Percentiles rank a stretch among this genome's conserved stretches.
Evolutionary conservation across 805 yeast species (phyloP).

Genomic region (Cyberlindnera misumaiensis): DNA sequence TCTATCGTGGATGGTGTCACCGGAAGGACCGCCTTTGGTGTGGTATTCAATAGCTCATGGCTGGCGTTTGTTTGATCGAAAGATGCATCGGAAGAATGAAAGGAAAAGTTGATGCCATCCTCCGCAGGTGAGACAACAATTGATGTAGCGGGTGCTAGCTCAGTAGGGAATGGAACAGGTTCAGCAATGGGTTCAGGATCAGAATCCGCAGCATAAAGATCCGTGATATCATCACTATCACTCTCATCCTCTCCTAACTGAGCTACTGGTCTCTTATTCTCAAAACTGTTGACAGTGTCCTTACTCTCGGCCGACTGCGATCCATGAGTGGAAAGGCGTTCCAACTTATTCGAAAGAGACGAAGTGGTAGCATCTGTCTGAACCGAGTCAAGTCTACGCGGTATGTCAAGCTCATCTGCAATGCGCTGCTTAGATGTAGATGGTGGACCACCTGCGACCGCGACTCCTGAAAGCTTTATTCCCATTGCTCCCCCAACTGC

Average conservation of each 20-base stretch:
- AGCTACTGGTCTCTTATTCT: constrained; percentile 18
- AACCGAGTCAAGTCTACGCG: too few species aligned
- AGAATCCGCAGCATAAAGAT: constrained; percentile 13
- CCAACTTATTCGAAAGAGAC: too few species aligned
- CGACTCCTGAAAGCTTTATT: too few species aligned
- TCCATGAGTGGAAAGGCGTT: too few species aligned
- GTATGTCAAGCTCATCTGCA: too few species aligned
- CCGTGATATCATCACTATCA: constrained; percentile 25
- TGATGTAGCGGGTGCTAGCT: neutral
- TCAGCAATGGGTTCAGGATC: neutral
- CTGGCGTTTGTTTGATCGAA: constrained; percentile 9
- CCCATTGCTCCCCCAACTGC: too few species aligned
- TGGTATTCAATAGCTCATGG: constrained; percentile 5
- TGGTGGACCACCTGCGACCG: too few species aligned
- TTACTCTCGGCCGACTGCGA: too few species aligned
- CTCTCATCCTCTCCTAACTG: constrained; percentile 21
- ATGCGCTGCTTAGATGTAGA: too few species aligned
- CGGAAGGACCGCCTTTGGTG: constrained; percentile 4
- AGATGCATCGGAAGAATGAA: constrained; percentile 13
- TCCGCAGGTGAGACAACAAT: constrained; percentile 1
- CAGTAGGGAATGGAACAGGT: neutral
- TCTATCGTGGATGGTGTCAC: constrained; percentile 14
- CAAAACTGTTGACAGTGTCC: too few species aligned
- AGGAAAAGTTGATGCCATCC: constrained; percentile 14
- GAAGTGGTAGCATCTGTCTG: too few species aligned